These are phyloP conservation scores for Opeltia flavorubescens DNA, from an alignment of 495 filamentous ascomycete species.

Conservation along the genomic window DNA sequence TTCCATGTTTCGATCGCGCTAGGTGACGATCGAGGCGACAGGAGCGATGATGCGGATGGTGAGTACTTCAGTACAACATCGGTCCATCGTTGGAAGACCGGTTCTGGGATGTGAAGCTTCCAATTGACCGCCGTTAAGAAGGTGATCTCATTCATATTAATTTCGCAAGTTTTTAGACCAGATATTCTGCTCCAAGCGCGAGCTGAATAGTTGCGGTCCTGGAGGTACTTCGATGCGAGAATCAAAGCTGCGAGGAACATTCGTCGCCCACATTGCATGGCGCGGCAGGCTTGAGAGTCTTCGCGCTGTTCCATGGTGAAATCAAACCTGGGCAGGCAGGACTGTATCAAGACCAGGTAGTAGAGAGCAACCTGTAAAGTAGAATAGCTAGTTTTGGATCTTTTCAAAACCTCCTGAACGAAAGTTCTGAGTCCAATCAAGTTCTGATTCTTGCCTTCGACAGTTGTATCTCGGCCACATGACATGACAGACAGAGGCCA, in stretches of 20 bases:
- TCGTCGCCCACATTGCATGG: slow-evolving; percentile 88
- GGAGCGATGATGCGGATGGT: slow-evolving; percentile 45
- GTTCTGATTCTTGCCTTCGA: slow-evolving; percentile 35
- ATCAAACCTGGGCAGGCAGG: slow-evolving; percentile 68
- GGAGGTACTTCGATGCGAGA: slow-evolving; percentile 89
- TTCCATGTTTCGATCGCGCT: slow-evolving; percentile 49
- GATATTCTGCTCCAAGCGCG: slow-evolving; percentile 98
- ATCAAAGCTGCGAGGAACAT: slow-evolving; percentile 95
- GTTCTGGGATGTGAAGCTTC: slow-evolving; percentile 85
- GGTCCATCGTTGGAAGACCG: slow-evolving; percentile 80
- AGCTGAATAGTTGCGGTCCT: slow-evolving; percentile 95
- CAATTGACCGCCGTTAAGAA: slow-evolving; percentile 84
- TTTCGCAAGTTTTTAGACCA: slow-evolving; percentile 74
- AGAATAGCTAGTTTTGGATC: slow-evolving; percentile 92
- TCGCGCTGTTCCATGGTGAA: slow-evolving; percentile 80
- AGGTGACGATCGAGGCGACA: slow-evolving; percentile 33
- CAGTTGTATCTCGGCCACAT: slow-evolving; percentile 30
- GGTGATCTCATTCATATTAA: slow-evolving; percentile 92
- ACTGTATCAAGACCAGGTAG: slow-evolving; percentile 86
- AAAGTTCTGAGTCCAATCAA: slow-evolving; percentile 87
- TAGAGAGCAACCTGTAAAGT: slow-evolving; percentile 94
- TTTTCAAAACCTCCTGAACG: slow-evolving; percentile 90
- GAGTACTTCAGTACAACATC: slow-evolving; percentile 81
- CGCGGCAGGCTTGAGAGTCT: slow-evolving; percentile 57
- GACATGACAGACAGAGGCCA: slow-evolving; percentile 59